Base-by-base conservation (phyloP, 441 rosid genomes). In the Adansonia gregorii region DNA sequence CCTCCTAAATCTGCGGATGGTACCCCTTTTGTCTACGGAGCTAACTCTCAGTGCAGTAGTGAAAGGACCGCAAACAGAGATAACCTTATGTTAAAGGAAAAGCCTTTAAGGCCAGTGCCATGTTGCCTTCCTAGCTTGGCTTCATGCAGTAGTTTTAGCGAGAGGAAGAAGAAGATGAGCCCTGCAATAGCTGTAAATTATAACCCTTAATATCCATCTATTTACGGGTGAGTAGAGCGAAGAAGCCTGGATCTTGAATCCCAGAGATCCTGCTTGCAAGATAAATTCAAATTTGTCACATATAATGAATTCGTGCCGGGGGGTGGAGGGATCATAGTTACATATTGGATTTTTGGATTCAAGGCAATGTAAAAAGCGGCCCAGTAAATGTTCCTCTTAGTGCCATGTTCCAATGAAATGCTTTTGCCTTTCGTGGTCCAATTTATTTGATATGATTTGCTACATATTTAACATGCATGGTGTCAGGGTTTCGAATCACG, bases 51-150 rank as follows among this genome's bases (percentile, higher is more conserved):
- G 31, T 83, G 89, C 55, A 82, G 79, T 55, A 86, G 88, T 24
- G 85, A 88, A 76, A 82, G 91, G 81, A 88, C 72, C 0, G 66
- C 83, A 22, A 87, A 88, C 77, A 89, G 88, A 58, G 87, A 84
- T 69, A 58, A 78, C 67, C 12, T 78, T 56, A 41, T 75, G 22
- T 80, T 81, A 51, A 87, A 83, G 86, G 88, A 85, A 74, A 92
- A 83, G 74, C 81, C 84, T 31, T 60, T 80, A 10, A 87, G 82
- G 82, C 85, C 87, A 14, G 66, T 39, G 19, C 91, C 81, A 20
- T 83, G 92, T 80, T 93, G 97, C 83, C 92, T 93, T 73, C 93
- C 95, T 8, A 88, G 91, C 55, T 87, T 89, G 76, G 79, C 86
- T 64, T 82, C 93, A 0, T 88, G 91, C 83, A 82, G 85, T 75